phyloP scores from a whole-genome alignment of 139 green algal species.

The Chara braunii region DNA sequence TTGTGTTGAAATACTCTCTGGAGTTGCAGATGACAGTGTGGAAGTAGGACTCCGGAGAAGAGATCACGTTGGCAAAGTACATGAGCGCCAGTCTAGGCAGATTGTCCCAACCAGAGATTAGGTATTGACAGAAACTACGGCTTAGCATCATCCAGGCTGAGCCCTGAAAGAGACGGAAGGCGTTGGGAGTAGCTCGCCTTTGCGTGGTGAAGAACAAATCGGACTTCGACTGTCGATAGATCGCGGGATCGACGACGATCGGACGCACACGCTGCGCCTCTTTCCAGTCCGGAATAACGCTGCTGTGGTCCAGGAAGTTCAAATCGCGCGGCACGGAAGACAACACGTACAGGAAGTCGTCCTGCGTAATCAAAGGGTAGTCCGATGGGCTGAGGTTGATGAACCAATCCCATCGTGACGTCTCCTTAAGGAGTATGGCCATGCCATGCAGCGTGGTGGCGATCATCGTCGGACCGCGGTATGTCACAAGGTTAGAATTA shows the following conservation, averaged over 20 bases:
- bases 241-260: conserved; percentile 10
- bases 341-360: neutral
- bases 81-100: conserved; percentile 25
- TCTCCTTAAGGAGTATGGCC: conserved; percentile 1
- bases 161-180: conserved; percentile 7
- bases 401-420: conserved; percentile 9
- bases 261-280: neutral
- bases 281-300: neutral
- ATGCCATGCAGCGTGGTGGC: conserved; percentile 12
- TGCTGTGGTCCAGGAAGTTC: neutral
- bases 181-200: neutral
- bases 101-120: conserved; percentile 29
- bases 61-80: conserved; percentile 26
- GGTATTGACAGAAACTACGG: conserved; percentile 14
- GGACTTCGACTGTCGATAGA: neutral
- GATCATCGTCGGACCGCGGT: conserved; percentile 3
- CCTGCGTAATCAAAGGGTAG: conserved; percentile 8
- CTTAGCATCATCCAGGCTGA: conserved; percentile 18
- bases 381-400: conserved; percentile 9
- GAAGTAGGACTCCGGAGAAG: conserved; percentile 25
- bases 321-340: neutral
- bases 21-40: conserved; percentile 36
- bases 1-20: conserved; percentile 24
- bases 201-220: conserved; percentile 7
- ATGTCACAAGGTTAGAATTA: conserved; percentile 4